Percentiles rank a stretch among this genome's conserved stretches.
Evolutionary conservation across 2,329 filamentous ascomycete species (phyloP).

Genomic region (Acarospora socialis): DNA sequence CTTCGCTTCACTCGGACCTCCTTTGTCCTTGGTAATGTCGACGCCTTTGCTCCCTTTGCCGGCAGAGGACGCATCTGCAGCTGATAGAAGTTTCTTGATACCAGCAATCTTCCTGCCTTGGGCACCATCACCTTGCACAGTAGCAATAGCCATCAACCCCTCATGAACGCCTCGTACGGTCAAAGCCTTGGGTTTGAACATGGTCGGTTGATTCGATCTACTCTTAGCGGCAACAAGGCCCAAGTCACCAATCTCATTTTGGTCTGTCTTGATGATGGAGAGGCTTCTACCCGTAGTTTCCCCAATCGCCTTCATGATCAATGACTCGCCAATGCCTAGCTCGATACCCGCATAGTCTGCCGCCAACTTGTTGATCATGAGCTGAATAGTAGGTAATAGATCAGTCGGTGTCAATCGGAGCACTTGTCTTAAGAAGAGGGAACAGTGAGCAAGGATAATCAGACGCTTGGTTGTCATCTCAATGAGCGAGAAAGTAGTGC

Average conservation of each 20-base stretch:
- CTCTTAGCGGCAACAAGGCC: constrained; percentile 92
- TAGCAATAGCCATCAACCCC: constrained; percentile 77
- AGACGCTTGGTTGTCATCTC: constrained; percentile 90
- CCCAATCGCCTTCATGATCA: constrained; percentile 98
- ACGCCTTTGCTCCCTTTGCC: constrained; percentile 52
- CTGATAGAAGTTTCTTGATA: constrained; percentile 92
- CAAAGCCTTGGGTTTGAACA: constrained; percentile 93
- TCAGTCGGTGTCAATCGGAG: constrained; percentile 78
- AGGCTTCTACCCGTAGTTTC: constrained; percentile 83
- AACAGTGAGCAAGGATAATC: constrained; percentile 76
- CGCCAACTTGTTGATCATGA: constrained; percentile 97
- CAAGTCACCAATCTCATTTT: constrained; percentile 91
- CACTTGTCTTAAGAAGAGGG: constrained; percentile 86
- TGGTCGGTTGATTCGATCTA: constrained; percentile 84
- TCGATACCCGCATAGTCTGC: constrained; percentile 95
- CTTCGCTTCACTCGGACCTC: constrained; percentile 87
- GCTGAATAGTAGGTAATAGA: constrained; percentile 70
- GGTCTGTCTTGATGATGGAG: constrained; percentile 82
- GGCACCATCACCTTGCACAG: constrained; percentile 68
- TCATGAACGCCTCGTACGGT: constrained; percentile 79
- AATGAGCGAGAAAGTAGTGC: constrained; percentile 84
- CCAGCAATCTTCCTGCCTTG: constrained; percentile 82
- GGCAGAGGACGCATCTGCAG: constrained; percentile 59
- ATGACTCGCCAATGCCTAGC: constrained; percentile 91
- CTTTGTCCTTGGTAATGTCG: constrained; percentile 84